Evolutionary conservation across 345 rosid genomes (phyloP).

Genomic region (Eucalyptus melliodora): DNA sequence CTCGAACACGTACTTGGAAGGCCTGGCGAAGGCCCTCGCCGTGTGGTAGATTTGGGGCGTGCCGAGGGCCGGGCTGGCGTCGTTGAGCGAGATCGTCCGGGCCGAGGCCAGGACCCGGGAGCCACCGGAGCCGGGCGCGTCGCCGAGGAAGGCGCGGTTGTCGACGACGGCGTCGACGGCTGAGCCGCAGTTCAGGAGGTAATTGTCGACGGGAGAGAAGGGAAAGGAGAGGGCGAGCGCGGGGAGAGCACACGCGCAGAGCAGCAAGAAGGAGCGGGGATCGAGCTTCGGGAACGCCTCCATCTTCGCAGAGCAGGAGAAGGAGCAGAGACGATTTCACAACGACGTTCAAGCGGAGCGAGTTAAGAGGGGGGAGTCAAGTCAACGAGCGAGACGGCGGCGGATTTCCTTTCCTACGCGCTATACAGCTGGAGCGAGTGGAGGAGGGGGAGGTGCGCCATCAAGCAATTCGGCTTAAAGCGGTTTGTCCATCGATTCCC

Average conservation of each 20-base stretch:
- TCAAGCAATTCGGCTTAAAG: not conserved
- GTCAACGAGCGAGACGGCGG: not conserved
- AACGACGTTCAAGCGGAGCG: accelerated
- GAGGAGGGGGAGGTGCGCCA: not conserved
- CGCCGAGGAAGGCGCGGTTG: slow-evolving; percentile 57
- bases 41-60: slow-evolving; percentile 44
- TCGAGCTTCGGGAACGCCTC: not conserved
- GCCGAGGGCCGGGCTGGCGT: slow-evolving; percentile 5
- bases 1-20: slow-evolving; percentile 49
- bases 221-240: not conserved
- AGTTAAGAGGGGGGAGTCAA: not conserved
- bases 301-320: not conserved
- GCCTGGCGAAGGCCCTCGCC: slow-evolving; percentile 53
- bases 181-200: slow-evolving; percentile 70
- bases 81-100: slow-evolving; percentile 14
- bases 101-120: slow-evolving; percentile 18
- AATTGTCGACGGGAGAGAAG: slow-evolving; percentile 19
- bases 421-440: not conserved
- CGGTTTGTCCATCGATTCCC: too few relatives aligned
- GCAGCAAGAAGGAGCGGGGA: not conserved
- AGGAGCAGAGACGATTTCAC: not conserved
- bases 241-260: slow-evolving; percentile 1
- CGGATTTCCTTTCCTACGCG: not conserved
- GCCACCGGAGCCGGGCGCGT: not conserved
- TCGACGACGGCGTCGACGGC: slow-evolving; percentile 34